Evolutionary conservation across 2,329 filamentous ascomycete species (phyloP).

Genomic region (Aspergillus brunneoviolaceus): DNA sequence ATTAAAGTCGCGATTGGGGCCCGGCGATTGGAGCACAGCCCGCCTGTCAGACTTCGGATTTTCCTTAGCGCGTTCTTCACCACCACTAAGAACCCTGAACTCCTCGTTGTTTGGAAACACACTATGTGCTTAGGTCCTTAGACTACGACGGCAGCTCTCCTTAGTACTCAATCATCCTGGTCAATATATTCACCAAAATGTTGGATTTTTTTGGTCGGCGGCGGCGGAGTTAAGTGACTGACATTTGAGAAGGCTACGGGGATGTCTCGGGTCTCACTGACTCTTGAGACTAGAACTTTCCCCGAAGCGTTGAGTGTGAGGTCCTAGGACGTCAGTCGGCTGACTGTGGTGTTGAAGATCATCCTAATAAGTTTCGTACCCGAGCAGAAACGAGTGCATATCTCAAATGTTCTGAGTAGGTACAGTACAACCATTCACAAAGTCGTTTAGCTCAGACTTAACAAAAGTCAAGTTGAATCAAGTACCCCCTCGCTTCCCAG

Average conservation of each 20-base stretch:
- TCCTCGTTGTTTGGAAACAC: not conserved
- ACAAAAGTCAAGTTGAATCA: not conserved
- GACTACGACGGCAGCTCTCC: not conserved
- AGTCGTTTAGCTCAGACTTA: not conserved
- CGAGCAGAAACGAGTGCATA: not conserved
- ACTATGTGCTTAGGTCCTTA: not conserved
- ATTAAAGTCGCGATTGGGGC: constrained; percentile 3
- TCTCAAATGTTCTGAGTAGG: not conserved
- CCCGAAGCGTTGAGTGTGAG: not conserved
- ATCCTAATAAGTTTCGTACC: not conserved
- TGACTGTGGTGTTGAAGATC: not conserved
- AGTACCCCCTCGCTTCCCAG: not conserved
- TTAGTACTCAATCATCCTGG: too few relatives aligned
- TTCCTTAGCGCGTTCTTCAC: not conserved
- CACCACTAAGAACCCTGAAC: not conserved
- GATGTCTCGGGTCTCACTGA: not conserved
- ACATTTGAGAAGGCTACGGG: not conserved
- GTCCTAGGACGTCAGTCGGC: not conserved
- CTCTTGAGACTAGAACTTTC: not conserved
- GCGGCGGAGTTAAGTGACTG: not conserved
- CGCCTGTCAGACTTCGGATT: constrained; percentile 7
- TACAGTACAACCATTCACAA: not conserved
- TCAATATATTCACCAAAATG: not conserved
- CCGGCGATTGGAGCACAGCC: not conserved
- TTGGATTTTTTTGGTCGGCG: not conserved